Evolutionary conservation across 352 stramenopile species (phyloP), one percentile per base, ranked within the genome.

Genomic region (Phytopythium cucurbitacearum): DNA sequence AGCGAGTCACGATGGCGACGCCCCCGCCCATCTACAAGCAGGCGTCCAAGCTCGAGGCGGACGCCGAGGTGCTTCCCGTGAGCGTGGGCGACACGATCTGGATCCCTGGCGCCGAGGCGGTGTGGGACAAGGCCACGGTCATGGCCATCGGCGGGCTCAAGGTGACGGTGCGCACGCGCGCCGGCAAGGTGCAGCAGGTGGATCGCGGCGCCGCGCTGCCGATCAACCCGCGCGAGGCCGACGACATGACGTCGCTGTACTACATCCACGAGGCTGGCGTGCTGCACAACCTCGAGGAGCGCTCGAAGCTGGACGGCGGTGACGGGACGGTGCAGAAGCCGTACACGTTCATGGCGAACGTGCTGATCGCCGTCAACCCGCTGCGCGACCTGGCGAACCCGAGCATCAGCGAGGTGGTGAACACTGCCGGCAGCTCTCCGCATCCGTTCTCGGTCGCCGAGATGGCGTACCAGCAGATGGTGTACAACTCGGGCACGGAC

Each of bases 191-290:
- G 47, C 79, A 91, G 69, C 85, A 93, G 53, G 85, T 95, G 21
- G 83, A 95, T 55, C 85, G 85, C 44, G 60, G 67, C 4, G 69
- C 89, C 37, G 77, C 83, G 36, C 60, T 92, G 44, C 85, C 85
- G 40, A 67, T 71, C 45, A 95, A 95, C 62, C 85, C 85, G 39
- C 85, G 85, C 57, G 83, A 93, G 60, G 79, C 78, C 4, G 83
- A 94, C 67, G 90, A 97, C 59, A 97, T 99, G 90, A 97, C 91
- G 13, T 88, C 96, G 64, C 80, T 99, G 6, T 91, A 94, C 56
- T 90, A 98, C 67, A 95, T 98, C 60, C 89, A 98, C 78, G 91
- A 98, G 55, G 80, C 96, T 1, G 87, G 91, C 21, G 95, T 99
- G 59, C 64, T 98, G 41, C 95, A 98, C 67, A 98, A 98, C 69